These are phyloP conservation scores for Xylaria polymorpha DNA, from an alignment of 2,329 filamentous ascomycete species.

Conservation along the genomic window DNA sequence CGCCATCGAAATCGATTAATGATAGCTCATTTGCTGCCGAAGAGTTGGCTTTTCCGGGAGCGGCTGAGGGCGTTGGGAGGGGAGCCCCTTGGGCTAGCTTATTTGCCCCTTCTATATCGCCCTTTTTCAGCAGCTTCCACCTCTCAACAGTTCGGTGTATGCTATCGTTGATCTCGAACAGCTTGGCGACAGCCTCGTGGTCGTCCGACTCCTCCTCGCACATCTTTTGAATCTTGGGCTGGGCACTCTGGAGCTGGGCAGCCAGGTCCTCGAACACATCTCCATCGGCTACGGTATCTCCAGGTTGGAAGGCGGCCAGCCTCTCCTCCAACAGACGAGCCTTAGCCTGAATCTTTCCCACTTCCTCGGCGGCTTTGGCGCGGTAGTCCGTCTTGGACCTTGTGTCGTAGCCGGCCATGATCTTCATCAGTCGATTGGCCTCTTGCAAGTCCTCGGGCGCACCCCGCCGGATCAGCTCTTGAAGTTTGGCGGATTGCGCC, in stretches of 20 bases:
- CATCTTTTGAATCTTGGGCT: slow-evolving; percentile 99
- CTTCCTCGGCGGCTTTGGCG: slow-evolving; percentile 96
- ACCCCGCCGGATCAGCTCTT: slow-evolving; percentile 93
- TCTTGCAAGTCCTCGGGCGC: slow-evolving; percentile 94
- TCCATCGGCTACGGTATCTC: slow-evolving; percentile 78
- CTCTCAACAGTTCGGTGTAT: slow-evolving; percentile 96
- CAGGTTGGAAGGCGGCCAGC: slow-evolving; percentile 82
- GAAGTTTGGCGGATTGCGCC: slow-evolving; percentile 96
- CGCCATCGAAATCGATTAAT: slow-evolving; percentile 85
- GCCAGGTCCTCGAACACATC: slow-evolving; percentile 86
- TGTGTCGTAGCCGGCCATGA: slow-evolving; percentile 98
- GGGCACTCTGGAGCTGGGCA: slow-evolving; percentile 87
- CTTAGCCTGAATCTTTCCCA: slow-evolving; percentile 95
- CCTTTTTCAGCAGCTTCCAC: slow-evolving; percentile 96
- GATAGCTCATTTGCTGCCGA: slow-evolving; percentile 80
- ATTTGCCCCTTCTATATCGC: slow-evolving; percentile 84
- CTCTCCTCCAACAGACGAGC: slow-evolving; percentile 92
- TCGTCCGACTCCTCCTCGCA: slow-evolving; percentile 99
- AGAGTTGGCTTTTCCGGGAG: slow-evolving; percentile 65
- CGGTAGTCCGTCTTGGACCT: slow-evolving; percentile 96
- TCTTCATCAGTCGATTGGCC: slow-evolving; percentile 97
- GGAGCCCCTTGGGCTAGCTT: slow-evolving; percentile 84
- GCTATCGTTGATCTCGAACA: slow-evolving; percentile 98
- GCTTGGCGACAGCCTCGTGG: slow-evolving; percentile 91
- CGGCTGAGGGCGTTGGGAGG: slow-evolving; percentile 45